phyloP scores from a whole-genome alignment of 169 alveolate genomes.

The Plasmodium gaboni region DNA sequence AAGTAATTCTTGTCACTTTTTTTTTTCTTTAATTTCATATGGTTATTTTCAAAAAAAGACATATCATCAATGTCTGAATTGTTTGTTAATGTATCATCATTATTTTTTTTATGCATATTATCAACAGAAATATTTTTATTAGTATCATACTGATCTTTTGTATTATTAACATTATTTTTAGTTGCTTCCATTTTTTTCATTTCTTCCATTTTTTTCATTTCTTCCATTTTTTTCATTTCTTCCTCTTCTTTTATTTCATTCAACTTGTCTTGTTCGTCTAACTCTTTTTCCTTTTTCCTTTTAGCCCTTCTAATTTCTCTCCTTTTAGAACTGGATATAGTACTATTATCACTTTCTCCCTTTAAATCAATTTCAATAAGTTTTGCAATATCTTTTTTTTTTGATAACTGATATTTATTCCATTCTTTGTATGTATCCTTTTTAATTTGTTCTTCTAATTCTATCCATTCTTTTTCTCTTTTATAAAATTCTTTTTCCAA shows the following conservation, averaged over 20 bases:
- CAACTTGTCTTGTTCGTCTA: conserved; percentile 49
- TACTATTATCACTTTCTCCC: conserved; percentile 48
- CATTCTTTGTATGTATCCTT: conserved; percentile 73
- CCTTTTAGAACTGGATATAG: conserved; percentile 33
- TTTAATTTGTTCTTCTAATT: conserved; percentile 81
- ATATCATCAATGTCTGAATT: too few species aligned
- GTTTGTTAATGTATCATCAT: too few species aligned
- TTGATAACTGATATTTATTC: conserved; percentile 35
- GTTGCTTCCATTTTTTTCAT: neutral
- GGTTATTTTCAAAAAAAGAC: too few species aligned
- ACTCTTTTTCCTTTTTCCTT: conserved; percentile 51
- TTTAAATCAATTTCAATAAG: conserved; percentile 59
- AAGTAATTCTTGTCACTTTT: too few species aligned
- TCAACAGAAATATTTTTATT: too few species aligned
- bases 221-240: conserved; percentile 12
- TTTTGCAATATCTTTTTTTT: conserved; percentile 68
- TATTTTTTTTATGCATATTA: too few species aligned
- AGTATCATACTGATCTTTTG: neutral
- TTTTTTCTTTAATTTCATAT: too few species aligned
- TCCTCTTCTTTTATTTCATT: conserved; percentile 43
- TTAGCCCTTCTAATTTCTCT: conserved; percentile 64
- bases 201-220: neutral
- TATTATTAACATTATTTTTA: neutral
- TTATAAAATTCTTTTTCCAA: conserved; percentile 73
- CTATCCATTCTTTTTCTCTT: conserved; percentile 81